A percentile compares a stretch with the other conserved stretches of the same genome.
These are phyloP conservation scores for Piloderma croceum DNA, from an alignment of 768 basidiomycete species.

Conservation along the genomic window DNA sequence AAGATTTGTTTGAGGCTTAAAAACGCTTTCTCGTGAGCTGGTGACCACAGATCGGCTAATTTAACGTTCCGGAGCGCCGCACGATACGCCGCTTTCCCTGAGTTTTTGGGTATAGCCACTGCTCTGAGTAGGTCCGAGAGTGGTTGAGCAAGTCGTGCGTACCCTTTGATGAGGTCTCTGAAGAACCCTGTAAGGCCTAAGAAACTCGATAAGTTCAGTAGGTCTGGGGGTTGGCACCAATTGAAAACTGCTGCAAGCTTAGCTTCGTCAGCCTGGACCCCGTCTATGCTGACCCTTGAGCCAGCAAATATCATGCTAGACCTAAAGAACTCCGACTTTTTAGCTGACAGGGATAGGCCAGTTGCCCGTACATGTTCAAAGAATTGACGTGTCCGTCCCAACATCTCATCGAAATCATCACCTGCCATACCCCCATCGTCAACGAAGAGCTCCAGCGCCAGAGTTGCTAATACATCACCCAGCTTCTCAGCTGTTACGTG, in stretches of 20 bases:
- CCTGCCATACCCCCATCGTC: slow-evolving; percentile 13
- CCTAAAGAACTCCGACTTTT: slow-evolving; percentile 27
- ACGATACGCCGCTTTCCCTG: slow-evolving; percentile 15
- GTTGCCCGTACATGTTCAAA: slow-evolving; percentile 16
- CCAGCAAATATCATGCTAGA: slow-evolving; percentile 33
- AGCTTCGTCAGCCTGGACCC: slow-evolving; percentile 29
- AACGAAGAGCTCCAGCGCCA: slow-evolving; percentile 11
- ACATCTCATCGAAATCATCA: slow-evolving; percentile 4
- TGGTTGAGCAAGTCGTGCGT: slow-evolving; percentile 25
- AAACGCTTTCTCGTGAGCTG: slow-evolving; percentile 21
- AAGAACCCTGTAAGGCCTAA: slow-evolving; percentile 22
- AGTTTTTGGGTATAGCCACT: slow-evolving; percentile 1
- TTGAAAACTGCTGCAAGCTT: slow-evolving; percentile 36
- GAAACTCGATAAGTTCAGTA: slow-evolving; percentile 11
- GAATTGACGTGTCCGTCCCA: slow-evolving; percentile 1
- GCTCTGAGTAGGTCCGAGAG: slow-evolving; percentile 22
- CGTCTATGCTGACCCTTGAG: slow-evolving; percentile 23
- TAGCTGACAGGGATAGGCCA: slow-evolving; percentile 10
- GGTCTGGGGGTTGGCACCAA: slow-evolving; percentile 8
- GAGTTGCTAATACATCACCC: slow-evolving; percentile 17
- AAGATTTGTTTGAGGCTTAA: slow-evolving; percentile 26
- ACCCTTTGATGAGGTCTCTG: slow-evolving; percentile 27
- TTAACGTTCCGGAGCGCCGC: slow-evolving; percentile 16
- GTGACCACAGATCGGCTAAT: slow-evolving; percentile 14
- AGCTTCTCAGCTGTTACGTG: slow-evolving; percentile 21